Evolutionary conservation across 306 rosid species (phyloP), one percentile per base, ranked within the genome.

Genomic region (Quercus mongolica): DNA sequence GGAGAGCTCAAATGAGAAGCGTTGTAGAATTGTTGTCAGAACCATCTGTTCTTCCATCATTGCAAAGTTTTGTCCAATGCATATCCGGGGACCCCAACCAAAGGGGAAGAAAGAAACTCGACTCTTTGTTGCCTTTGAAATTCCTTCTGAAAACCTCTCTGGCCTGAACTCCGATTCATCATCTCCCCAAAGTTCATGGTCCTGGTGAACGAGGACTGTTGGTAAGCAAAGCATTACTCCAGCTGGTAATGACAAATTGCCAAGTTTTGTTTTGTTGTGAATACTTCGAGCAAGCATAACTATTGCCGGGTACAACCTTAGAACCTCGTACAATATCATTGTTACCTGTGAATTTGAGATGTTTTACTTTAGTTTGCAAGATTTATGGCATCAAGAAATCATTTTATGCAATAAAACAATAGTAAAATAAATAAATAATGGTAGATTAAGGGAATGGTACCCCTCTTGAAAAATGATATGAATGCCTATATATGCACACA

Each of bases 31-130:
- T 41, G 11, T 41, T 41, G 46, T 41, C 46, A 41, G 46, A 8
- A 2, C 11, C 46, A 41, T 41, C 2, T 41, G 8, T 41, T 11
- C 46, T 41, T 41, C 46, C 46, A 41, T 41, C 46, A 8, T 41
- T 41, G 46, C 30, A 71, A 86, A 91, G 69, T 85, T 89, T 78
- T 86, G 91, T 19, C 91, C 93, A 14, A 91, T 83, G 85, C 92
- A 91, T 5, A 86, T 78, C 46, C 96, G 73, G 31, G 90, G 94
- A 73, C 91, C 96, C 79, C 91, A 69, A 19, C 96, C 91, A 64
- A 91, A 91, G 0, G 96, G 93, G 17, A 89, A 59, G 76, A 76
- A 88, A 5, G 83, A 73, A 33, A 44, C 21, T 82, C 3, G 78
- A 12, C 86, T 76, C 20, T 85, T 87, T 12, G 91, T 81, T 56